Conservation (phyloP, 176 grass and related monocot genomes). For the Raddia guianensis region DNA sequence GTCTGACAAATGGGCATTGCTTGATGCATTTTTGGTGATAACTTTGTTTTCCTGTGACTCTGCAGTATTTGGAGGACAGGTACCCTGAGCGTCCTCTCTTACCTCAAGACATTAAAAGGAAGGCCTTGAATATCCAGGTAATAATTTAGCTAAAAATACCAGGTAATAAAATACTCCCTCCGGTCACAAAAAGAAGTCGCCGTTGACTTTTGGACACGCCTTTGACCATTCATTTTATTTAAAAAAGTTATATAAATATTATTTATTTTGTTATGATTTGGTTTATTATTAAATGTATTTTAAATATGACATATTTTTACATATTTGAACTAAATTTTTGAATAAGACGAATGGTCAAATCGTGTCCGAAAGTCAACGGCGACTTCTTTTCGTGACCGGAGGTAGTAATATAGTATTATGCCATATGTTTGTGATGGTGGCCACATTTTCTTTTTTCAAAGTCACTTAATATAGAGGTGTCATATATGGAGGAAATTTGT, state of each 20-base stretch:
- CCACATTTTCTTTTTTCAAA: background rate
- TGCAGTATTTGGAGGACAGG: conserved; percentile 61
- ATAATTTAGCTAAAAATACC: background rate
- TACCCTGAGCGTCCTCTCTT: conserved; percentile 44
- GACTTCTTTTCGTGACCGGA: background rate
- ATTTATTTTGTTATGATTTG: too few species aligned
- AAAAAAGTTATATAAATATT: too few species aligned
- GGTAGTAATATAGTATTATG: conserved; percentile 36
- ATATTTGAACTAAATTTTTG: too few species aligned
- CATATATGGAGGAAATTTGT: background rate
- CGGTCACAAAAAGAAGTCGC: too few species aligned
- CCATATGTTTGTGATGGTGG: background rate
- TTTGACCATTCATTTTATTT: too few species aligned
- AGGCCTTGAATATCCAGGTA: conserved; percentile 61
- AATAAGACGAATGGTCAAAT: too few species aligned
- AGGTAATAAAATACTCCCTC: background rate
- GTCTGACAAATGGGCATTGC: background rate
- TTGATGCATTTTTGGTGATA: background rate
- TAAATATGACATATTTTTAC: too few species aligned
- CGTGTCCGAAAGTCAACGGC: too few species aligned
- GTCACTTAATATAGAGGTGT: background rate
- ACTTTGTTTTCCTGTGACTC: conserved; percentile 2
- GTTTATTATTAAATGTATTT: too few species aligned
- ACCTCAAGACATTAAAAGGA: conserved; percentile 48
- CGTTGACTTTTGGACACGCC: too few species aligned